Base-by-base conservation (phyloP, 2,329 filamentous ascomycete genomes). In the Hymenoscyphus salicellus region DNA sequence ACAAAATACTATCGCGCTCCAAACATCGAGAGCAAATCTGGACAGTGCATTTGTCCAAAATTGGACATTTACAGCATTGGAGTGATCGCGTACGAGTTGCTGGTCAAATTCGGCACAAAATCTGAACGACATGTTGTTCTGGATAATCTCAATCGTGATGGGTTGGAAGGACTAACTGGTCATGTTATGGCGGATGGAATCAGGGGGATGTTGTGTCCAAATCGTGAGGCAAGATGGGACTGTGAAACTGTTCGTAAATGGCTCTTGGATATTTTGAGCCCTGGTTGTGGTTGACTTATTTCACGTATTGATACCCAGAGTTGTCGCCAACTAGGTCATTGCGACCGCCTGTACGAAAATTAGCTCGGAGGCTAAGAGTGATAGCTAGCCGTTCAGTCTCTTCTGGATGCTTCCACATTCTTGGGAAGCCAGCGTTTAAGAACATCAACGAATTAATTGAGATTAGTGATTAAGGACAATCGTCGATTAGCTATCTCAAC, bases 41-140 rank as follows among this genome's bases (percentile, higher is more conserved):
- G 6, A 14, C 36, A 49, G 26, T 36, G 26, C 16, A 62, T 65
- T 30, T 58, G 46, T 10, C 60, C 64, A 8, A 65, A 65, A 33
- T 20, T 63, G 3, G 64, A 89, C 66, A 78, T 89, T 0, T 89
- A 84, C 69, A 83, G 86, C 0, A 76, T 89, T 0, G 87, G 86
- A 0, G 81, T 89, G 11, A 84, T 89, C 33, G 77, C 85, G 0
- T 85, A 89, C 55, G 88, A 90, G 73, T 77, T 89, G 56, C 69
- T 89, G 0, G 84, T 82, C 66, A 78, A 75, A 5, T 85, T 89
- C 61, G 76, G 75, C 46, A 84, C 82, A 0, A 79, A 77, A 55
- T 79, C 80, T 71, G 82, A 84, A 66, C 77, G 82, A 16, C 75
- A 78, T 57, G 65, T 78, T 26, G 77, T 81, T 0, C 67, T 84